Evolutionary conservation across 805 yeast species (phyloP), one percentile per base, ranked within the genome.

Genomic region (Vanderwaltozyma tropicalis): DNA sequence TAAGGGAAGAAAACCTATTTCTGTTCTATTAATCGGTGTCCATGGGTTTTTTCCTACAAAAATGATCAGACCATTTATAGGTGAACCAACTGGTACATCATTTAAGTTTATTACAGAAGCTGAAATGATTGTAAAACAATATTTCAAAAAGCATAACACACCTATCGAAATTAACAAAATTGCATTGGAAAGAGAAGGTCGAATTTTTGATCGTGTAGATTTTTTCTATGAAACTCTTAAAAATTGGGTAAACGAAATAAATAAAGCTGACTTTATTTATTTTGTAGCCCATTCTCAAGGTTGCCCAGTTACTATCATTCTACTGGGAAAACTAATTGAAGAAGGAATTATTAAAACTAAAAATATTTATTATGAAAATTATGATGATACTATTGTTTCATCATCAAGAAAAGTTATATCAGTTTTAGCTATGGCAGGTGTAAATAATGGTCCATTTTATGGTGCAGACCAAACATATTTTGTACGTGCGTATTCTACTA

Each of bases 231-330:
- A 76, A 24, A 72, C 85, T 31, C 66, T 89, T 57, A 66, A 68
- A 46, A 78, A 77, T 53, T 83, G 89, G 85, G 50, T 58, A 16
- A 61, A 64, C 27, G 68, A 66, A 39, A 48, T 68, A 2, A 63
- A 64, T 32, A 43, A 66, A n/a, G 89, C 96, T 0, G 97, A 89
- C 58, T 80, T 81, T 44, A 74, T 89, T n/a, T 86, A 80, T 53
- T 73, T 89, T 44, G 96, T 96, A 1, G 79, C 94, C 1, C 98
- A 89, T 60, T 88, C 96, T 0, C 98, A 89, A 59, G 98, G 98
- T 0, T 79, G 89, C 33, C 96, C 95, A 0, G 97, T 92, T 0
- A 74, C 95, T 0, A 76, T 86, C 1, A 78, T 85, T 24, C 57
- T 89, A 21, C 61, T 87, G n/a, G 80, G 95, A 0, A 70, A 71